phyloP scores from a whole-genome alignment of 176 grass and related monocot species.

The Guadua angustifolia region DNA sequence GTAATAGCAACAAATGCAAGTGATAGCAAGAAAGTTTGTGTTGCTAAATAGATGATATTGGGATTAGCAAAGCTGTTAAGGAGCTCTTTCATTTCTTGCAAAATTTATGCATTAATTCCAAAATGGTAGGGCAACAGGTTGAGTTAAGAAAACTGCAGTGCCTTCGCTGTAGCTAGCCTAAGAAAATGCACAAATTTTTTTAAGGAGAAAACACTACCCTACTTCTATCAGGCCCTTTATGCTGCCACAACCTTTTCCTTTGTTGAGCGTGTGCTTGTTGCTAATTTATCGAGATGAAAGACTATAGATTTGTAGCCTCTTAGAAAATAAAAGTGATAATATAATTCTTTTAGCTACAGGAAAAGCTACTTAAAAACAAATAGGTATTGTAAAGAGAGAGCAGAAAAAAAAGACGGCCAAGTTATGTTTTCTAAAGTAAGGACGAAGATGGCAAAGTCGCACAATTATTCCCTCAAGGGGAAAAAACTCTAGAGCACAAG shows the following conservation, averaged over 20 bases:
- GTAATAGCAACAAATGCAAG: background rate
- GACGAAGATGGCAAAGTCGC: background rate
- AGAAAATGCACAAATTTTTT: background rate
- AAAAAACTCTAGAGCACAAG: constrained; percentile 39
- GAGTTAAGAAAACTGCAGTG: background rate
- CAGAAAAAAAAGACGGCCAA: background rate
- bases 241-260: background rate
- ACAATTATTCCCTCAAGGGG: constrained; percentile 36
- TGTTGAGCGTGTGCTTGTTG: background rate
- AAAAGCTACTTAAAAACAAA: background rate
- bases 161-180: background rate
- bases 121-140: background rate
- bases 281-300: background rate
- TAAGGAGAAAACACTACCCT: background rate
- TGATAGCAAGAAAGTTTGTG: background rate
- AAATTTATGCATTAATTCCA: background rate
- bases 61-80: background rate
- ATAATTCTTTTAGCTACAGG: background rate
- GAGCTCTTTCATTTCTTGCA: background rate
- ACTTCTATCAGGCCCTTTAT: background rate
- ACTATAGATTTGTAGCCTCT: background rate
- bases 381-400: background rate
- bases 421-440: background rate
- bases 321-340: background rate
- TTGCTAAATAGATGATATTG: background rate